A percentile compares a stretch with the other conserved stretches of the same genome.
Evolutionary conservation across 805 yeast genomes (phyloP).

Genomic region (Nakazawaea holstii): DNA sequence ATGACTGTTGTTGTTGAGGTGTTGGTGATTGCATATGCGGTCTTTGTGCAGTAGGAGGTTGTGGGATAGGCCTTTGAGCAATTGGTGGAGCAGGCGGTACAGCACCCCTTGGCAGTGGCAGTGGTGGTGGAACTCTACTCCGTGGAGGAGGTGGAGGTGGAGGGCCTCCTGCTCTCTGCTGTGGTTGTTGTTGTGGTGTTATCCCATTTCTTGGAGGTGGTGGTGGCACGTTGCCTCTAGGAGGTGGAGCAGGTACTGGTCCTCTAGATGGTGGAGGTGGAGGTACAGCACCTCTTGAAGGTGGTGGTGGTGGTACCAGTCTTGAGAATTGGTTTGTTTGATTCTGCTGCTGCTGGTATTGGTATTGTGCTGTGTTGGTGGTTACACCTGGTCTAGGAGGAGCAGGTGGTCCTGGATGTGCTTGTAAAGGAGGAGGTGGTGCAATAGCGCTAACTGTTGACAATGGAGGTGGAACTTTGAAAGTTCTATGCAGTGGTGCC

Average conservation of each 20-base stretch:
- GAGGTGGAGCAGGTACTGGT: constrained; percentile 25
- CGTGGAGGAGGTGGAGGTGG: constrained; percentile 13
- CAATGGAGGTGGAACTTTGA: constrained; percentile 32
- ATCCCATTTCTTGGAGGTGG: constrained; percentile 17
- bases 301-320: constrained; percentile 19
- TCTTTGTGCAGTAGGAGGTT: constrained; percentile 6
- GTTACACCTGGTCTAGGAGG: constrained; percentile 13
- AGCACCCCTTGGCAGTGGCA: constrained; percentile 27
- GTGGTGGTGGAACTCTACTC: constrained; percentile 22
- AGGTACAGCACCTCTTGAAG: constrained; percentile 15
- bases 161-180: constrained; percentile 19
- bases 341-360: constrained; percentile 8
- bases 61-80: constrained; percentile 12
- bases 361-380: constrained; percentile 16
- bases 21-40: constrained; percentile 12
- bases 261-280: constrained; percentile 15
- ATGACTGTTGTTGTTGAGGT: constrained; percentile 9
- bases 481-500: constrained; percentile 18
- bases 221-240: constrained; percentile 14
- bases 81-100: constrained; percentile 16
- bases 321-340: constrained; percentile 4
- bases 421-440: constrained; percentile 13
- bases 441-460: constrained; percentile 15
- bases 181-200: constrained; percentile 18
- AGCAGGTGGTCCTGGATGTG: constrained; percentile 12